A percentile compares a stretch with the other conserved stretches of the same genome.
phyloP scores from a whole-genome alignment of 2,329 filamentous ascomycete species.

The Colletotrichum aenigma region DNA sequence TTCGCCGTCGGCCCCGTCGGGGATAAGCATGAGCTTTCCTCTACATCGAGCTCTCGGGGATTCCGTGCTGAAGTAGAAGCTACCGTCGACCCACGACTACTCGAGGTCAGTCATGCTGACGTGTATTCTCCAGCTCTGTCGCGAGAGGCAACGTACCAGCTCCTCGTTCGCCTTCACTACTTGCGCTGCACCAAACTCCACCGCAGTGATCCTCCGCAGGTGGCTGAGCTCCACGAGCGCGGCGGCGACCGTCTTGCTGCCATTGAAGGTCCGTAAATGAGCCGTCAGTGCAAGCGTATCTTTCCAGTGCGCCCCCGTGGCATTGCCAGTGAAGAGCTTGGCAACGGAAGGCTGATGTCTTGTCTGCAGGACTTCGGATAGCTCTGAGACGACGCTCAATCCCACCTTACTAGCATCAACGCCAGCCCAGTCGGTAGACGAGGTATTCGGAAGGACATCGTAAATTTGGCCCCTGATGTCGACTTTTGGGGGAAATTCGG shows the following conservation, averaged over 20 bases:
- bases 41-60: constrained; percentile 31
- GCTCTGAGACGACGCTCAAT: not conserved
- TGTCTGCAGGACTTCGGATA: not conserved
- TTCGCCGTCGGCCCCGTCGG: not conserved
- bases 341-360: not conserved
- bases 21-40: constrained; percentile 36
- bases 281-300: constrained; percentile 19
- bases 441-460: not conserved
- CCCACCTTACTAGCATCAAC: not conserved
- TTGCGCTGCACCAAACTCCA: not conserved
- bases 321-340: not conserved
- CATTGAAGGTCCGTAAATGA: constrained; percentile 15
- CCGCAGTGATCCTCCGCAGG: not conserved
- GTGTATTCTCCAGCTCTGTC: not conserved
- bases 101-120: not conserved
- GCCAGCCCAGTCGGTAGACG: not conserved
- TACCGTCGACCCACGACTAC: constrained; percentile 15
- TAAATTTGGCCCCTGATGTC: constrained; percentile 16
- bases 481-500: constrained; percentile 5
- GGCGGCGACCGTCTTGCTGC: not conserved
- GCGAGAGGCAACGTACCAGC: not conserved
- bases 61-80: constrained; percentile 33
- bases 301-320: not conserved
- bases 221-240: not conserved
- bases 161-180: not conserved